Conservation (phyloP, 2,329 filamentous ascomycete species). For the Fusarium ramigenum region DNA sequence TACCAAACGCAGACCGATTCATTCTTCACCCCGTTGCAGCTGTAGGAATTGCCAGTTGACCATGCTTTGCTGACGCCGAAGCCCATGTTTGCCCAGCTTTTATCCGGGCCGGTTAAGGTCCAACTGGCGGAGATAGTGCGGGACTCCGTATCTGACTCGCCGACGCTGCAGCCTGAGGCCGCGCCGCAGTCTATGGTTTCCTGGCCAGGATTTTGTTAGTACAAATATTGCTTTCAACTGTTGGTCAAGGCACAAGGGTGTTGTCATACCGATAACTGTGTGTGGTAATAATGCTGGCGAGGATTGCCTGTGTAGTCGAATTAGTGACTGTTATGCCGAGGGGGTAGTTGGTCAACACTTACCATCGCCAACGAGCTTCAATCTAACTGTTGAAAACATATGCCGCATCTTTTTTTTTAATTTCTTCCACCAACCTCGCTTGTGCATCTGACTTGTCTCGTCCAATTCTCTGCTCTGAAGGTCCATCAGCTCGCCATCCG, state of each 20-base stretch:
- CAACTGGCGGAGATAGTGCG: not conserved
- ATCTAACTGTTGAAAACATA: accelerated
- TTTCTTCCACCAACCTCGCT: not conserved
- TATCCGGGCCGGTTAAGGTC: accelerated
- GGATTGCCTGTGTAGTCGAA: not conserved
- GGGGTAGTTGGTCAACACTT: not conserved
- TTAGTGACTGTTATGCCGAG: not conserved
- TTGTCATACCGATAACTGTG: not conserved
- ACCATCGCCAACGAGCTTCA: not conserved
- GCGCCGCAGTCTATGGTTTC: not conserved
- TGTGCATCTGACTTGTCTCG: not conserved
- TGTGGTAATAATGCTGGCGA: not conserved
- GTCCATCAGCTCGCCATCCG: not conserved
- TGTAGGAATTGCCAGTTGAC: not conserved
- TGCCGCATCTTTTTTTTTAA: not conserved
- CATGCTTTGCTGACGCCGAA: not conserved
- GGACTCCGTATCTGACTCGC: not conserved
- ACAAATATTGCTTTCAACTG: not conserved
- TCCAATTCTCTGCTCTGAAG: not conserved
- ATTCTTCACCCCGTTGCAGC: not conserved
- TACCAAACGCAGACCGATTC: not conserved
- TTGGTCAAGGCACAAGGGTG: not conserved
- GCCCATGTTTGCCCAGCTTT: not conserved
- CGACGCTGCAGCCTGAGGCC: not conserved
- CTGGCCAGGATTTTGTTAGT: not conserved